Evolutionary conservation across 129 eudicot species (phyloP).

Genomic region (Helianthus annuus): HanXRQr2.0-SUNRISE NC_035440.2:20095371-20095870

Average conservation of each 20-base stretch:
- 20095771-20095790: constrained; percentile 49
- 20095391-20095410: constrained; percentile 45
- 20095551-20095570: constrained; percentile 53
- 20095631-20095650: constrained; percentile 53
- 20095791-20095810: constrained; percentile 46
- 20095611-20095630: constrained; percentile 52
- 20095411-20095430: constrained; percentile 26
- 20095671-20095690: background rate
- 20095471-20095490: constrained; percentile 39
- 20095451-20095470: constrained; percentile 26
- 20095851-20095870: constrained; percentile 63
- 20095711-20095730: constrained; percentile 14
- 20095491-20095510: constrained; percentile 29
- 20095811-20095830: constrained; percentile 69
- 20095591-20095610: constrained; percentile 64
- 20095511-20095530: constrained; percentile 67
- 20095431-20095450: constrained; percentile 27
- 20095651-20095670: background rate
- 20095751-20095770: constrained; percentile 35
- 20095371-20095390: constrained; percentile 34
- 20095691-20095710: constrained; percentile 19
- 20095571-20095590: constrained; percentile 51
- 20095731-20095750: constrained; percentile 49
- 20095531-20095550: constrained; percentile 81
- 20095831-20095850: constrained; percentile 52